Evolutionary conservation across 768 basidiomycete species (phyloP), one percentile per base, ranked within the genome.

Genomic region (Tylopilus vinaceipallidus): DNA sequence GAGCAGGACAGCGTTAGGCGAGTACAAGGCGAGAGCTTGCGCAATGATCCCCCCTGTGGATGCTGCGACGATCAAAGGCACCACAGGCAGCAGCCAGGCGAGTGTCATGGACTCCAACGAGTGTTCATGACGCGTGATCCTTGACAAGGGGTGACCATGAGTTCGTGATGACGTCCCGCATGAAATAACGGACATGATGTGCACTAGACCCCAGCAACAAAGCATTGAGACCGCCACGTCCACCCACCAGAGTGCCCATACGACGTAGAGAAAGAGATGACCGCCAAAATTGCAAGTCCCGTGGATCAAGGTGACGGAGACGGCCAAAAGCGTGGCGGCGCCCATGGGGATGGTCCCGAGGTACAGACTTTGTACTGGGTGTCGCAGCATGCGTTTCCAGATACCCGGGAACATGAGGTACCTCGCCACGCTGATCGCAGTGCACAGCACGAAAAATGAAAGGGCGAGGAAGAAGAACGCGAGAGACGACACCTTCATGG

Each of bases 61-160:
- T 1, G 86, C 75, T 2, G 78, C 80, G 61, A 91, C 89, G 37
- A 86, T 77, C 14, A 85, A 74, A 0, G 88, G 80, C 3, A 91
- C 84, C 12, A 88, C 78, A 0, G 90, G 90, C 26, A 91, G 81
- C 8, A 91, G 71, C 88, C 88, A 91, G 20, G 74, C 64, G 20
- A 83, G 68, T 0, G 81, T 81, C 76, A 89, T 78, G 2, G 69
- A 61, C 36, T 76, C 70, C 5, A 83, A 58, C 0, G 80, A 66
- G 60, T 89, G 83, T 6, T 71, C 69, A 17, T 90, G 84, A n/a
- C 77, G 58, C 33, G 73, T 63, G 66, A 79, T 65, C 82, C 79
- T 87, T 76, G 1, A 27, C 3, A 4, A n/a, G n/a, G n/a, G n/a
- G n/a, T n/a, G 14, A 7, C n/a, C 20, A 41, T 46, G 24, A 33